These are phyloP conservation scores for Cladosporium cucumerinum DNA, from an alignment of 2,329 filamentous ascomycete species.

Conservation along the genomic window DNA sequence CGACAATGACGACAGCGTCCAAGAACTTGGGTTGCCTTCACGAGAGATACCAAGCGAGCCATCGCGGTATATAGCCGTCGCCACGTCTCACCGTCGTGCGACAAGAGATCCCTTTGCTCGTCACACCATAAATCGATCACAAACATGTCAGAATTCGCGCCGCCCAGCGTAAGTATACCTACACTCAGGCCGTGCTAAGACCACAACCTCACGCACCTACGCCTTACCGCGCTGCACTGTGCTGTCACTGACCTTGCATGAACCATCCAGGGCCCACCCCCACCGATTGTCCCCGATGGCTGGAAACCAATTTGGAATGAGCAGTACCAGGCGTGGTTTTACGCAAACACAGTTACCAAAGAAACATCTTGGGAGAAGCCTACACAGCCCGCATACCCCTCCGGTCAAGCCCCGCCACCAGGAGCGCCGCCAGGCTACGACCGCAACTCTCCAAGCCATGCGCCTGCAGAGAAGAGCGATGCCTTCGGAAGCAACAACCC, in stretches of 20 bases:
- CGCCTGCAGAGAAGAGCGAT: constrained; percentile 37
- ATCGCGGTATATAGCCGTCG: background rate
- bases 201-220: constrained; percentile 1
- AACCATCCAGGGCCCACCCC: constrained; percentile 48
- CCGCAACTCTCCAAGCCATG: constrained; percentile 36
- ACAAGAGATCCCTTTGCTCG: background rate
- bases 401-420: constrained; percentile 43
- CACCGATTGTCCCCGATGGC: constrained; percentile 67
- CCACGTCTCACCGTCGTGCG: background rate
- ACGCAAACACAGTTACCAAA: constrained; percentile 83
- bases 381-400: constrained; percentile 61
- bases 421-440: constrained; percentile 53
- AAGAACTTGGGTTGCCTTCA: background rate
- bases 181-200: constrained; percentile 24
- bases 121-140: constrained; percentile 1
- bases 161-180: constrained; percentile 26
- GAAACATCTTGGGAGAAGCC: constrained; percentile 88
- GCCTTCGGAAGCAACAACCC: constrained; percentile 67
- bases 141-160: constrained; percentile 34
- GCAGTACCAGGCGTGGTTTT: constrained; percentile 92
- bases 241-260: constrained; percentile 16
- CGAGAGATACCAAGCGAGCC: background rate
- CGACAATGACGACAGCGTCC: background rate
- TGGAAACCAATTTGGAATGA: constrained; percentile 85
- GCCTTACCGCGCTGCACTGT: background rate